phyloP scores from a whole-genome alignment of 805 yeast species.

The Metschnikowia hibisci region DNA sequence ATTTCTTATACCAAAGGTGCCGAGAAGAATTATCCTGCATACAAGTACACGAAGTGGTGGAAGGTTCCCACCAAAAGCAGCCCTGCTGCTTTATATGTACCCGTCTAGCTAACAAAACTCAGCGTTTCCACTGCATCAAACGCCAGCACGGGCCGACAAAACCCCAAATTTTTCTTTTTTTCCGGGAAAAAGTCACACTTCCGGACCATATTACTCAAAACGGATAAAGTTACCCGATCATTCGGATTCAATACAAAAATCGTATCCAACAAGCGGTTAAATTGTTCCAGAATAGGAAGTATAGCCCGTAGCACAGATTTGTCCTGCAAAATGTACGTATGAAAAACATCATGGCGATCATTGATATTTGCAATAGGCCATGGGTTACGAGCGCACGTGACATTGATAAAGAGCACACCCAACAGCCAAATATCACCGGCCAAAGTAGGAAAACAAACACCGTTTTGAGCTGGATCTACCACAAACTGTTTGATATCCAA shows the following conservation, averaged over 20 bases:
- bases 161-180: background rate
- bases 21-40: too few species aligned
- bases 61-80: too few species aligned
- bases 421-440: conserved; percentile 88
- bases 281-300: conserved; percentile 65
- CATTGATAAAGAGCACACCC: conserved; percentile 74
- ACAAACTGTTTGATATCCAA: conserved; percentile 30
- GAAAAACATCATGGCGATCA: conserved; percentile 56
- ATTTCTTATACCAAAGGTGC: too few species aligned
- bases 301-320: conserved; percentile 53
- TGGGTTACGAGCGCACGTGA: conserved; percentile 82
- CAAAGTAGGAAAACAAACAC: conserved; percentile 55
- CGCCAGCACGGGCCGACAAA: background rate
- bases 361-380: conserved; percentile 75
- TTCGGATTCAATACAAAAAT: conserved; percentile 47
- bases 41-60: too few species aligned
- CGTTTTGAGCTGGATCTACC: conserved; percentile 18
- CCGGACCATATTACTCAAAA: conserved; percentile 37
- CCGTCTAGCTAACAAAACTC: too few species aligned
- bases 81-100: too few species aligned
- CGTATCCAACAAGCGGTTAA: conserved; percentile 48
- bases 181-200: conserved; percentile 31
- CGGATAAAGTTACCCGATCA: conserved; percentile 40
- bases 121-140: too few species aligned
- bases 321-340: conserved; percentile 55